These are phyloP conservation scores for Ceratocystiopsis sp. DNA, from an alignment of 2,329 filamentous ascomycete genomes.

Conservation along the genomic window DNA sequence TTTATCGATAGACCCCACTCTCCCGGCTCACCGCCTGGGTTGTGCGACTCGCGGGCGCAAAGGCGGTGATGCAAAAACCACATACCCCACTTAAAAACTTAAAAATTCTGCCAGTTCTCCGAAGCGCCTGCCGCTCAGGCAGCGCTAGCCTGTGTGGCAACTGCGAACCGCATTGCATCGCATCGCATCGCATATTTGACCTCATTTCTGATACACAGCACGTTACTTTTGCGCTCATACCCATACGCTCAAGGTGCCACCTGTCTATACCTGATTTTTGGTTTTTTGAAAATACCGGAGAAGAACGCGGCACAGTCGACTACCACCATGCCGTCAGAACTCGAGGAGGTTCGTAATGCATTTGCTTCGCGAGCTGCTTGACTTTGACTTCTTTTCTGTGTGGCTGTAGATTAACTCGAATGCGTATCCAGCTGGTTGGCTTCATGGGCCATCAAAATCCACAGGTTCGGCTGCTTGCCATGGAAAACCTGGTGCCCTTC, in stretches of 20 bases:
- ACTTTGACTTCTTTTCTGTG: too few species aligned
- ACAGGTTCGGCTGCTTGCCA: conserved; percentile 71
- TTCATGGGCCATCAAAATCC: conserved; percentile 88
- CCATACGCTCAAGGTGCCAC: too few species aligned
- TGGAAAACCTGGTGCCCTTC: conserved; percentile 75
- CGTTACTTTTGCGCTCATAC: too few species aligned
- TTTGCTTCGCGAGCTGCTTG: not conserved
- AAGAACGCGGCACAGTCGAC: not conserved
- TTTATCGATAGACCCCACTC: conserved; percentile 3
- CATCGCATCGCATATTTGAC: too few species aligned
- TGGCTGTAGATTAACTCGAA: not conserved
- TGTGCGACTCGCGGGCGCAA: too few species aligned
- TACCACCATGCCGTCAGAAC: conserved; percentile 48
- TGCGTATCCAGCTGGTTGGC: conserved; percentile 53
- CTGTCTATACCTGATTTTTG: too few species aligned
- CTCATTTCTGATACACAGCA: not conserved
- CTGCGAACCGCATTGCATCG: too few species aligned
- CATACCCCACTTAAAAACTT: not conserved
- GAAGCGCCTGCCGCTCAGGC: too few species aligned
- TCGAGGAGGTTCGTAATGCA: conserved; percentile 46
- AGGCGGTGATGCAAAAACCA: too few species aligned
- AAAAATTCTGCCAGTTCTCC: not conserved
- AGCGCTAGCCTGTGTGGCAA: too few species aligned
- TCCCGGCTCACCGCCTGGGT: too few species aligned
- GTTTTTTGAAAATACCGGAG: too few species aligned